A percentile compares a stretch with the other conserved stretches of the same genome.
Evolutionary conservation across 768 basidiomycete species (phyloP).

Genomic region (Dioszegia crocea): DNA sequence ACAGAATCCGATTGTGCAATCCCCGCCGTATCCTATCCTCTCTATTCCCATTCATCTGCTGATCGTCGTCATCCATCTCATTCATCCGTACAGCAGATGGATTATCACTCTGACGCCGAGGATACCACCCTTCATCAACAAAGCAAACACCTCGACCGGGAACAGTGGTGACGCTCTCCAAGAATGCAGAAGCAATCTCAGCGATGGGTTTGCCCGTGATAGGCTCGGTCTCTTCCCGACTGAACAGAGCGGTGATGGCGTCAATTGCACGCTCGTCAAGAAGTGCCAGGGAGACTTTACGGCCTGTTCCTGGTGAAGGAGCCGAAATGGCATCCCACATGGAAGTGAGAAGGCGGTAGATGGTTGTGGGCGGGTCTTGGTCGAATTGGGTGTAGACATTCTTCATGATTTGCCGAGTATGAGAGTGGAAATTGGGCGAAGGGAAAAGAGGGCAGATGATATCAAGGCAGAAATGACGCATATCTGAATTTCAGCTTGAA

Average conservation of each 20-base stretch:
- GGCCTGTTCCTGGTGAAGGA: conserved; percentile 31
- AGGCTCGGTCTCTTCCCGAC: conserved; percentile 57
- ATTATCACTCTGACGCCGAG: conserved; percentile 56
- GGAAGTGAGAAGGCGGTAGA: conserved; percentile 38
- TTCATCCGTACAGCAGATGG: conserved; percentile 25
- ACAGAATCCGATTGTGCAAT: conserved; percentile 71
- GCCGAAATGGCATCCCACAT: conserved; percentile 37
- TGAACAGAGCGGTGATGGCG: conserved; percentile 68
- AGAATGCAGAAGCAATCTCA: conserved; percentile 78
- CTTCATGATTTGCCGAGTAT: conserved; percentile 36
- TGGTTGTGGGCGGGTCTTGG: conserved; percentile 40
- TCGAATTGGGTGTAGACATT: conserved; percentile 36
- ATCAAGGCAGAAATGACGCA: conserved; percentile 41
- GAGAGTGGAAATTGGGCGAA: conserved; percentile 35
- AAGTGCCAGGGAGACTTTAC: conserved; percentile 34
- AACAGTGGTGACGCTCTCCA: conserved; percentile 74
- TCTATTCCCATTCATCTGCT: conserved; percentile 54
- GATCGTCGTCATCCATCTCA: conserved; percentile 47
- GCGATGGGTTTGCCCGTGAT: conserved; percentile 55
- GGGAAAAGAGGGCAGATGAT: conserved; percentile 39
- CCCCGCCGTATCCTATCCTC: conserved; percentile 33
- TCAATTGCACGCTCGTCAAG: conserved; percentile 45
- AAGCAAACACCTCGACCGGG: conserved; percentile 84
- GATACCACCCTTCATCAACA: conserved; percentile 85
- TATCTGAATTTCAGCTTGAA: conserved; percentile 25